phyloP scores from a whole-genome alignment of 2,329 filamentous ascomycete genomes.

The Cladophialophora chaetospira region DNA sequence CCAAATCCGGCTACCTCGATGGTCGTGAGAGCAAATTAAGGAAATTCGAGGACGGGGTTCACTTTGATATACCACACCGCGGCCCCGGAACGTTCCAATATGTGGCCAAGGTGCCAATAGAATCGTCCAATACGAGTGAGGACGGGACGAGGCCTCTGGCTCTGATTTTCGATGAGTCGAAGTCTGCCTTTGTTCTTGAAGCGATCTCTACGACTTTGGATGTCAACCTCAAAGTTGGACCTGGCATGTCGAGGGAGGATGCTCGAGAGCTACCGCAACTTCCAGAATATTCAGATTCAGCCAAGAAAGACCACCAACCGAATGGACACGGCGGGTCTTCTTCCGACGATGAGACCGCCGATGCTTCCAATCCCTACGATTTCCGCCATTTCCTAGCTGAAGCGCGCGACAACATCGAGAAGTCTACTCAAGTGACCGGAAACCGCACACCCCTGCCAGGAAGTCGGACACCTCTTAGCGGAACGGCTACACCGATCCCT shows the following conservation, averaged over 20 bases:
- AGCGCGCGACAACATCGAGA: conserved; percentile 40
- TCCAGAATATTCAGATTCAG: conserved; percentile 2
- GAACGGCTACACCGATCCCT: conserved; percentile 41
- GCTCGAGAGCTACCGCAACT: conserved; percentile 24
- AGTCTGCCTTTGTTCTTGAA: conserved; percentile 79
- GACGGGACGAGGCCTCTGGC: conserved; percentile 43
- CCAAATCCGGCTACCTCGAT: conserved; percentile 38
- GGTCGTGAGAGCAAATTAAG: conserved; percentile 24
- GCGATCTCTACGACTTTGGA: conserved; percentile 78
- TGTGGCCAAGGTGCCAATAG: not conserved
- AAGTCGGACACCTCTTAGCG: conserved; percentile 36
- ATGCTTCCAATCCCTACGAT: conserved; percentile 52
- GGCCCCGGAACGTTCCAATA: conserved; percentile 21
- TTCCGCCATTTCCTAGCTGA: conserved; percentile 53
- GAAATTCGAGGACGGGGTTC: conserved; percentile 19
- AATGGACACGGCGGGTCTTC: conserved; percentile 33
- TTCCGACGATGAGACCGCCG: conserved; percentile 44
- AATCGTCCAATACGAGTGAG: conserved; percentile 11
- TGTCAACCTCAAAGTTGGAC: conserved; percentile 78
- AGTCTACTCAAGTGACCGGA: conserved; percentile 27
- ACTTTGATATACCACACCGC: conserved; percentile 18
- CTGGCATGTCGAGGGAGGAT: conserved; percentile 37
- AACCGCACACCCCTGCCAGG: conserved; percentile 30
- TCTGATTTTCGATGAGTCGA: conserved; percentile 73
- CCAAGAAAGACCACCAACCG: conserved; percentile 30